Evolutionary conservation across 495 filamentous ascomycete species (phyloP).

Genomic region (Lineolata rhizophorae): DNA sequence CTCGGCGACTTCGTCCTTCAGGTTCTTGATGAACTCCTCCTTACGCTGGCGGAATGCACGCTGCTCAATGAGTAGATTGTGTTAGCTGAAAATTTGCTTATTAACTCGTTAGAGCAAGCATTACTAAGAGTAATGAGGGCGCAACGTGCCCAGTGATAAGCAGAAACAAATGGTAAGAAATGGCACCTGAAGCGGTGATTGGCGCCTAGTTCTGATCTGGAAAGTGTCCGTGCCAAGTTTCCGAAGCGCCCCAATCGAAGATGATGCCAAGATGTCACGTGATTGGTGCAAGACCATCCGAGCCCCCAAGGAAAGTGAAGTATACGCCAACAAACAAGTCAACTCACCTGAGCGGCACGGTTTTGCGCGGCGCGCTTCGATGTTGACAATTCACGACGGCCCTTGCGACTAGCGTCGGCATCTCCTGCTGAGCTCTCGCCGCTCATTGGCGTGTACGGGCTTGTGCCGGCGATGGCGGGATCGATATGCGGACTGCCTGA

Average conservation of each 20-base stretch:
- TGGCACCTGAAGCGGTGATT: too few species aligned
- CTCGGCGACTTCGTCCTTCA: conserved; percentile 77
- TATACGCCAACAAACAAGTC: too few species aligned
- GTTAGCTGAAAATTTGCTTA: conserved; percentile 5
- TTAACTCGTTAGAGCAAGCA: conserved; percentile 4
- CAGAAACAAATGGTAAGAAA: too few species aligned
- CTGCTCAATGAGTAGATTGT: conserved; percentile 23
- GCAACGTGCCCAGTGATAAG: too few species aligned
- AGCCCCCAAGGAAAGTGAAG: too few species aligned
- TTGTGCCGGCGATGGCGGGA: conserved; percentile 13
- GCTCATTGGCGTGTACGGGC: conserved; percentile 13
- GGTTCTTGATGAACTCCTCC: conserved; percentile 90
- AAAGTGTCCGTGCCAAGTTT: too few species aligned
- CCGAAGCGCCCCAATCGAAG: too few species aligned
- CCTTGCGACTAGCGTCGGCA: conserved; percentile 16
- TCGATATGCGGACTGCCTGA: conserved; percentile 14
- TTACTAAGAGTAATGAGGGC: too few species aligned
- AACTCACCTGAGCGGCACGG: conserved; percentile 76
- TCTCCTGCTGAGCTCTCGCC: conserved; percentile 14
- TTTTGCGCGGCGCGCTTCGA: conserved; percentile 96
- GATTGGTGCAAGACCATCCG: too few species aligned
- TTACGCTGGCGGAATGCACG: conserved; percentile 94
- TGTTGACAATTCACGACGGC: conserved; percentile 78
- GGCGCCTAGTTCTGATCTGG: too few species aligned
- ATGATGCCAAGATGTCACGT: too few species aligned